phyloP scores from a whole-genome alignment of 352 stramenopile genomes.

The Pythium myriotylum region DNA sequence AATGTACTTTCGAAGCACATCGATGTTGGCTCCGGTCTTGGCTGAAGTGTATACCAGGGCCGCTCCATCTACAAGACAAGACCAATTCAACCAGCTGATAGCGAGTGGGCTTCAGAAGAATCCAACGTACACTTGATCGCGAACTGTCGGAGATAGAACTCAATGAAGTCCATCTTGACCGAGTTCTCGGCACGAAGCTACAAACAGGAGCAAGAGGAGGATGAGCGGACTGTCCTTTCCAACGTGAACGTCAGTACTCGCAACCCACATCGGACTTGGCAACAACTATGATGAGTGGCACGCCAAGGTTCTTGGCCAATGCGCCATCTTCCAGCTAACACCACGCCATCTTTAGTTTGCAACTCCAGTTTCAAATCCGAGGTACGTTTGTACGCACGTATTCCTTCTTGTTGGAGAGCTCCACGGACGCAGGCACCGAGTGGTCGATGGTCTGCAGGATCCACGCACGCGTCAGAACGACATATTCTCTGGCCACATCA shows the following conservation, averaged over 20 bases:
- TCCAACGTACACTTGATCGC: slow-evolving; percentile 70
- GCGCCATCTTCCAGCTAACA: slow-evolving; percentile 74
- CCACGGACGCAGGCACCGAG: slow-evolving; percentile 50
- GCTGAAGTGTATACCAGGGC: slow-evolving; percentile 82
- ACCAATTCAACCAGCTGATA: neutral
- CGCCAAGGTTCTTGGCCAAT: slow-evolving; percentile 76
- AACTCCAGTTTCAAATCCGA: too few relatives aligned
- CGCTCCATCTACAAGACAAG: slow-evolving; percentile 58
- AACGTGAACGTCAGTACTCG: slow-evolving; percentile 1
- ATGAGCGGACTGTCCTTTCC: neutral
- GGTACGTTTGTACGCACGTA: slow-evolving; percentile 46
- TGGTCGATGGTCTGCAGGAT: slow-evolving; percentile 55
- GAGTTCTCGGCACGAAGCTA: slow-evolving; percentile 79
- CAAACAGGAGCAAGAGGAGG: slow-evolving; percentile 6
- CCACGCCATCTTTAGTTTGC: neutral
- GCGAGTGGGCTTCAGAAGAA: neutral
- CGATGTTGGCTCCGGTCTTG: slow-evolving; percentile 76
- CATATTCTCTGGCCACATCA: slow-evolving; percentile 5
- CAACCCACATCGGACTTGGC: slow-evolving; percentile 70
- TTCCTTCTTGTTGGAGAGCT: slow-evolving; percentile 59
- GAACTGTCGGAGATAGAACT: slow-evolving; percentile 79
- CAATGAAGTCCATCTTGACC: slow-evolving; percentile 85
- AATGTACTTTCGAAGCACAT: slow-evolving; percentile 74
- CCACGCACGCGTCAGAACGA: neutral
- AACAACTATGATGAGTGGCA: slow-evolving; percentile 73